A percentile compares a stretch with the other conserved stretches of the same genome.
Conservation (phyloP, 176 grass and related monocot species). For the Ampelocalamus luodianensis region DNA sequence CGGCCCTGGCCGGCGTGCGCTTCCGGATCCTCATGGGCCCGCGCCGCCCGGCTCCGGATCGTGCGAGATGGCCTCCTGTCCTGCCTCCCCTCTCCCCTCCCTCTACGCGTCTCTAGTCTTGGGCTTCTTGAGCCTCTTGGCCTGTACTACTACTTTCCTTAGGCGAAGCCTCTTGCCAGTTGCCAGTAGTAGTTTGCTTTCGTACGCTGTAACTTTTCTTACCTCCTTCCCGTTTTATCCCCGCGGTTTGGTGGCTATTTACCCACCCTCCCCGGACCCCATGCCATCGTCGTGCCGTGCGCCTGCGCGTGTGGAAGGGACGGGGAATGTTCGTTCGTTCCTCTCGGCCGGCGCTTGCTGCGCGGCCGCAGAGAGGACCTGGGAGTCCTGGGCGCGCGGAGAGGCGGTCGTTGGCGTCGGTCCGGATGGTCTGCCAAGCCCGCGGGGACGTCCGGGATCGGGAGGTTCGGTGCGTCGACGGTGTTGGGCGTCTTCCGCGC, state of each 20-base stretch:
- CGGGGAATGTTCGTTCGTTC: background rate
- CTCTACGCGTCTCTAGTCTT: background rate
- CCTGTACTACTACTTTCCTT: background rate
- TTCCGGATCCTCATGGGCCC: constrained; percentile 55
- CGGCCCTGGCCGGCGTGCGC: constrained; percentile 34
- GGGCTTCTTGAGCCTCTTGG: background rate
- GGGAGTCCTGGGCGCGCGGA: background rate
- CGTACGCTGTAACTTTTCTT: background rate
- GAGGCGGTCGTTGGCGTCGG: background rate
- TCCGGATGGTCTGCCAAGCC: background rate
- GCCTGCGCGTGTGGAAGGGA: background rate
- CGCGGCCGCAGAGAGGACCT: background rate
- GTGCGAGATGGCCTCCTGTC: background rate
- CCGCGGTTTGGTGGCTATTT: background rate
- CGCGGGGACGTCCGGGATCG: background rate
- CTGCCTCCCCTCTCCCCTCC: background rate
- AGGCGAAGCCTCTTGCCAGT: background rate
- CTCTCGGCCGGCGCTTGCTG: too few relatives aligned
- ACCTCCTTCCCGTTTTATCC: background rate
- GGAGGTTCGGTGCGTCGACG: background rate
- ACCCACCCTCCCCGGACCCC: background rate
- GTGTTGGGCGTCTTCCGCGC: background rate
- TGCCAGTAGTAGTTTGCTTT: background rate
- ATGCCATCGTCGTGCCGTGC: background rate
- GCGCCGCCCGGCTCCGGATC: background rate